Evolutionary conservation across 495 filamentous ascomycete genomes (phyloP).

Genomic region (Annulohypoxylon moriforme): DNA sequence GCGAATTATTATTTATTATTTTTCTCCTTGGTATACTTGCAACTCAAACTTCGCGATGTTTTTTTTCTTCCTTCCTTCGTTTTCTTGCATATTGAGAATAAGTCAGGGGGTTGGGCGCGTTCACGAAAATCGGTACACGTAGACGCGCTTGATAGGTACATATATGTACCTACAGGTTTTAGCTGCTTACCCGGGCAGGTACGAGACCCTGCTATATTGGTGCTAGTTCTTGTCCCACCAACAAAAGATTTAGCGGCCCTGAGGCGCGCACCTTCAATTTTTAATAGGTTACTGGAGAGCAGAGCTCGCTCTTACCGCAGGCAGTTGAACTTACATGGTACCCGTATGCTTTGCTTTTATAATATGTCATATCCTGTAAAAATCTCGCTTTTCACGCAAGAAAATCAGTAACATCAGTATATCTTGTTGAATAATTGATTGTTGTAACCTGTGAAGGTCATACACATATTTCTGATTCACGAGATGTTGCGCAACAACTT

Average conservation of each 20-base stretch:
- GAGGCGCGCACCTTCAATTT: background rate
- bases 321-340: background rate
- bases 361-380: too few relatives aligned
- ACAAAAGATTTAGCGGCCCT: background rate
- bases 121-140: constrained; percentile 34
- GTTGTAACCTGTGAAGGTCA: background rate
- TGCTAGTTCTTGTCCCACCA: constrained; percentile 23
- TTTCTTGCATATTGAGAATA: background rate
- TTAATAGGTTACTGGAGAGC: too few relatives aligned
- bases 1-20: constrained; percentile 26
- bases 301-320: background rate
- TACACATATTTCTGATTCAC: background rate
- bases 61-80: constrained; percentile 19
- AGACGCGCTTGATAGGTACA: constrained; percentile 35
- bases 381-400: too few relatives aligned
- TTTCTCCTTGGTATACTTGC: constrained; percentile 15
- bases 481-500: background rate
- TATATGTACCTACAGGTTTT: constrained; percentile 13
- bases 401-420: too few relatives aligned
- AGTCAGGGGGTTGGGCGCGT: constrained; percentile 39
- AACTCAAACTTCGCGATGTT: constrained; percentile 29
- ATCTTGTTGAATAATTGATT: too few relatives aligned
- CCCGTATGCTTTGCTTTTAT: too few relatives aligned
- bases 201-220: constrained; percentile 10
- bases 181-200: constrained; percentile 14